These are phyloP conservation scores for Effrenium voratum DNA, from an alignment of 73 alveolate genomes.

Conservation along the genomic window DNA sequence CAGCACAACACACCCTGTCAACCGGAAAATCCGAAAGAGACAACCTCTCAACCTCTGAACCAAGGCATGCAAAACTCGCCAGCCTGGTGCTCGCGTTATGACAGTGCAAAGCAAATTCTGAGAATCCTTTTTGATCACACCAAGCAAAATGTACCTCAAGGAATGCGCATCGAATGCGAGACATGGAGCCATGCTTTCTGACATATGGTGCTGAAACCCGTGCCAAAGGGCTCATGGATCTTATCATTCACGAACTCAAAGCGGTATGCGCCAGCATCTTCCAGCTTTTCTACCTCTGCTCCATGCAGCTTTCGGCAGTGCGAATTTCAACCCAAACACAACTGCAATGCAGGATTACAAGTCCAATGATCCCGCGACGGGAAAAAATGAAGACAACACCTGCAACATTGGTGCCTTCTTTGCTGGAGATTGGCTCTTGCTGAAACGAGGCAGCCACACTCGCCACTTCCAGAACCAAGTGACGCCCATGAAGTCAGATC, in stretches of 20 bases:
- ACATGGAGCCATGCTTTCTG: too few species aligned
- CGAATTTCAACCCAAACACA: neutral
- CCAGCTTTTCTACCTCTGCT: conserved; percentile 29
- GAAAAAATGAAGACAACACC: neutral
- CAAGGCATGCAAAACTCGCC: neutral
- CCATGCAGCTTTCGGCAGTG: neutral
- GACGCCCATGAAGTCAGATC: conserved; percentile 53
- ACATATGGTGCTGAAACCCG: neutral
- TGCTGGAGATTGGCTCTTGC: neutral
- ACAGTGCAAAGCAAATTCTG: conserved; percentile 57
- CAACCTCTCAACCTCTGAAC: neutral
- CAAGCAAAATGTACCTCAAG: conserved; percentile 62
- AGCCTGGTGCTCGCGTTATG: conserved; percentile 73
- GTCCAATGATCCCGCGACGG: neutral
- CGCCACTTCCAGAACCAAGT: neutral
- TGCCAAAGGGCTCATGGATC: conserved; percentile 46
- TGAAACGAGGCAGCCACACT: too few species aligned
- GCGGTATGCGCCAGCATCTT: conserved; percentile 61
- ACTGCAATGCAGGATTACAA: neutral
- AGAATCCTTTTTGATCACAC: conserved; percentile 38
- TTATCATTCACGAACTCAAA: conserved; percentile 58
- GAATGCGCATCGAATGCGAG: too few species aligned
- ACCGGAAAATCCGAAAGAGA: neutral
- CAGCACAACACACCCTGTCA: neutral
- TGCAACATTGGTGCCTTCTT: neutral